A percentile compares a stretch with the other conserved stretches of the same genome.
Conservation (phyloP, 2,329 filamentous ascomycete species). For the Penicillium griseofulvum region DNA sequence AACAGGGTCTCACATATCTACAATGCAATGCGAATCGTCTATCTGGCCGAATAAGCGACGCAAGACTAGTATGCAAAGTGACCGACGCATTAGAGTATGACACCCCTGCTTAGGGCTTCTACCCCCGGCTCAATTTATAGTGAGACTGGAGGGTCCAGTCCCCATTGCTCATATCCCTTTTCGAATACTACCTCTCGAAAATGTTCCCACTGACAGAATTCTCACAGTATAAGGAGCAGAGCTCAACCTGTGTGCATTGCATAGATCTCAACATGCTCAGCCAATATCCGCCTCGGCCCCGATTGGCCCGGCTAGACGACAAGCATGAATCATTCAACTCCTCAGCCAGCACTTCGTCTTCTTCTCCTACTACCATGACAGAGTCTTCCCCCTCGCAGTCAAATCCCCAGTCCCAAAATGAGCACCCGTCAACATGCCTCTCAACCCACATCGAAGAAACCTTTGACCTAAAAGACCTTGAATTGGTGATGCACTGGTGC, state of each 20-base stretch:
- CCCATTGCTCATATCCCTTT: neutral
- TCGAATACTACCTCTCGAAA: neutral
- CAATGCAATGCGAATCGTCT: neutral
- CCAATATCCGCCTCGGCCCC: slow-evolving; percentile 13
- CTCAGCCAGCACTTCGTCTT: neutral
- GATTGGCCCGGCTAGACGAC: slow-evolving; percentile 15
- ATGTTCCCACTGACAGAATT: neutral
- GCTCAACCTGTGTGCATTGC: slow-evolving; percentile 8
- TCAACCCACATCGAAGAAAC: slow-evolving; percentile 11
- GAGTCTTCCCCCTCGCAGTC: neutral
- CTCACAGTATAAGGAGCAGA: slow-evolving; percentile 3
- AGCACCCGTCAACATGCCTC: neutral
- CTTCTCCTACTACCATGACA: neutral
- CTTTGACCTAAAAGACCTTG: slow-evolving; percentile 29
- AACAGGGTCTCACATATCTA: neutral
- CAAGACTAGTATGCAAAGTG: slow-evolving; percentile 1
- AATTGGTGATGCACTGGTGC: slow-evolving; percentile 39
- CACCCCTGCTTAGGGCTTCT: neutral
- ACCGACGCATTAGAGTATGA: slow-evolving; percentile 7
- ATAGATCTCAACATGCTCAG: slow-evolving; percentile 14
- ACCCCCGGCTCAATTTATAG: neutral
- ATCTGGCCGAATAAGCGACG: slow-evolving; percentile 4
- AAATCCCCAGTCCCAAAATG: neutral
- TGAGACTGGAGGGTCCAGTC: neutral
- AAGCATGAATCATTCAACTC: slow-evolving; percentile 11